Evolutionary conservation across 371 early-diverging fungal species (phyloP), one percentile per base, ranked within the genome.

Genomic region (Mucor indicus): DNA sequence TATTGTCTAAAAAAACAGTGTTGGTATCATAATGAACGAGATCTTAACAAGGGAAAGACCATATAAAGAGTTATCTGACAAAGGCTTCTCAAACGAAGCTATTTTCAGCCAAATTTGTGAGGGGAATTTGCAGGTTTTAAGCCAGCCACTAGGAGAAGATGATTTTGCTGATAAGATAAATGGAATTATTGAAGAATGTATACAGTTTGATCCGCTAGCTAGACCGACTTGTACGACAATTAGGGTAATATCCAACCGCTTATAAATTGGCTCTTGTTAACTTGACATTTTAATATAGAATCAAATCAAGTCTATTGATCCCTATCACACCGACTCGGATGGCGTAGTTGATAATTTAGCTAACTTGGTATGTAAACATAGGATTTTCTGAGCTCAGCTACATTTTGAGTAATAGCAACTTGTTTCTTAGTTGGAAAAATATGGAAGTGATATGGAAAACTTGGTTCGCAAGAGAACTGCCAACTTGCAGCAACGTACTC

Each of bases 381-480:
- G n/a, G n/a, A n/a, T n/a, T n/a, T n/a, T n/a, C n/a, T n/a, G n/a
- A n/a, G n/a, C n/a, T n/a, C n/a, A n/a, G n/a, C n/a, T n/a, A n/a
- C n/a, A n/a, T n/a, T n/a, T n/a, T n/a, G n/a, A n/a, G n/a, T n/a
- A n/a, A n/a, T n/a, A n/a, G n/a, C n/a, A n/a, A n/a, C n/a, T n/a
- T n/a, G n/a, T n/a, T n/a, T n/a, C n/a, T n/a, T n/a, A 66, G 69
- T 47, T 78, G 8, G 79, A 78, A 42, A 71, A 73, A 50, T 78
- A 78, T 38, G 74, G 67, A 15, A 75, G 64, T 38, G 76, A 78
- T 21, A 78, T 78, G 79, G 79, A 78, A 35, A 67, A 64, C 1
- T 49, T 78, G 9, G 79, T 75, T 0, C 59, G 52, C 2, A 67
- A 78, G 29, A 53, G 79, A 16, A 78, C 79, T 1, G 57, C 55